These are phyloP conservation scores for Allium fistulosum DNA, from an alignment of 106 monocot genomes.

Conservation along the genomic window DNA sequence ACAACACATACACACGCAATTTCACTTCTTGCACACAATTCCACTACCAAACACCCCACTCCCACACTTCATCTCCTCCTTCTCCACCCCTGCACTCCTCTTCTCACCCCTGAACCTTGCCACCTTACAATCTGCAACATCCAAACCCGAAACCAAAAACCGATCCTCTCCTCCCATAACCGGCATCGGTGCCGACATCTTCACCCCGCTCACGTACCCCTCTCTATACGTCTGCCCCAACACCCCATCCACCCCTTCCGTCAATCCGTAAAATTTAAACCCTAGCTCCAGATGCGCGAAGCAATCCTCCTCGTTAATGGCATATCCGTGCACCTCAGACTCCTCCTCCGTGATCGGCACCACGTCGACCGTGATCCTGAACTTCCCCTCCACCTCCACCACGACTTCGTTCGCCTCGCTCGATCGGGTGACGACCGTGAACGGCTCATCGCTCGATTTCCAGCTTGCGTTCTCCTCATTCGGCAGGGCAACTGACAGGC, in stretches of 20 bases:
- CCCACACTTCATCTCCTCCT: background rate
- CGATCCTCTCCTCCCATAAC: conserved; percentile 39
- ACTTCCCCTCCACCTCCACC: conserved; percentile 14
- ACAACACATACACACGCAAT: background rate
- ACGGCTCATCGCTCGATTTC: background rate
- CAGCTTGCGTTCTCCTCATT: conserved; percentile 13
- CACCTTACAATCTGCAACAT: conserved; percentile 21
- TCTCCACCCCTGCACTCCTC: background rate
- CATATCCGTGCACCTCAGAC: conserved; percentile 37
- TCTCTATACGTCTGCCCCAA: conserved; percentile 42
- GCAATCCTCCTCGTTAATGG: conserved; percentile 23
- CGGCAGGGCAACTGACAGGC: background rate
- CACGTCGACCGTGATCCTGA: background rate
- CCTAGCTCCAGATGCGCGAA: conserved; percentile 44
- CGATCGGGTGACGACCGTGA: conserved; percentile 6
- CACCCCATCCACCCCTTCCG: conserved; percentile 21
- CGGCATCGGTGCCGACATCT: conserved; percentile 29
- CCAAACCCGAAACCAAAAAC: conserved; percentile 20
- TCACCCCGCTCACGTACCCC: conserved; percentile 21
- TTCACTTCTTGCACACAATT: conserved; percentile 5
- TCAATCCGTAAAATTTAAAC: conserved; percentile 28
- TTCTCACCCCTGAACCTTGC: background rate
- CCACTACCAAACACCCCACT: background rate
- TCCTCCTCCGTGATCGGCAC: conserved; percentile 39
- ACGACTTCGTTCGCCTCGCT: conserved; percentile 14